Conservation (phyloP, 2,329 filamentous ascomycete genomes). For the Fusarium sp. region DNA sequence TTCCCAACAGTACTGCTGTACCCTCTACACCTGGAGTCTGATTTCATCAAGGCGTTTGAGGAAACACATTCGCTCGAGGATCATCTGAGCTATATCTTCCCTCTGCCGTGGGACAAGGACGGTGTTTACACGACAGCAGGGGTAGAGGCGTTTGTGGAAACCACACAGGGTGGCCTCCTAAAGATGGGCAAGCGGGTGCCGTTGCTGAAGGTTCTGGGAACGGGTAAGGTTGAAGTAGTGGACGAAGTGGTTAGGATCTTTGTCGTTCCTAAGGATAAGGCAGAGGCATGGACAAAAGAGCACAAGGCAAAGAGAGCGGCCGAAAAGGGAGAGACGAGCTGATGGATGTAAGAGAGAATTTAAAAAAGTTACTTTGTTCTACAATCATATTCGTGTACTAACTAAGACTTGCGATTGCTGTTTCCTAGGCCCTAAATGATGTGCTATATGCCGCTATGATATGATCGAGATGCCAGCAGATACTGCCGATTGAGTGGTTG, state of each 20-base stretch:
- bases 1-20: slow-evolving; percentile 89
- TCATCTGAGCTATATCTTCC: slow-evolving; percentile 87
- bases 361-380: slow-evolving; percentile 4
- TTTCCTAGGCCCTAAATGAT: not conserved
- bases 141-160: slow-evolving; percentile 94
- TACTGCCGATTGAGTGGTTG: not conserved
- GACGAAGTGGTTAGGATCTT: slow-evolving; percentile 87
- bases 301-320: slow-evolving; percentile 79
- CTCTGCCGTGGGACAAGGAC: slow-evolving; percentile 83
- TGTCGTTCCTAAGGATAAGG: slow-evolving; percentile 77
- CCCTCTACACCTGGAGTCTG: slow-evolving; percentile 80
- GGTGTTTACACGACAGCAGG: slow-evolving; percentile 70
- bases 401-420: slow-evolving; percentile 14
- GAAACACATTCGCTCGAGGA: slow-evolving; percentile 80
- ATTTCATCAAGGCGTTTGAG: slow-evolving; percentile 88
- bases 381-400: not conserved
- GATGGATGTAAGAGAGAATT: not conserved
- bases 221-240: slow-evolving; percentile 84
- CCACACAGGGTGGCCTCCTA: slow-evolving; percentile 77
- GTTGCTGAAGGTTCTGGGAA: slow-evolving; percentile 76
- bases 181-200: slow-evolving; percentile 89
- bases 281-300: slow-evolving; percentile 80
- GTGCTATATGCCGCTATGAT: slow-evolving; percentile 5
- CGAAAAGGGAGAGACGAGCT: slow-evolving; percentile 48
- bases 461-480: not conserved